Percentiles rank a stretch among this genome's conserved stretches.
These are phyloP conservation scores for Acanthamoeba castellanii DNA, from an alignment of 208 protist genomes.

Conservation along the genomic window DNA sequence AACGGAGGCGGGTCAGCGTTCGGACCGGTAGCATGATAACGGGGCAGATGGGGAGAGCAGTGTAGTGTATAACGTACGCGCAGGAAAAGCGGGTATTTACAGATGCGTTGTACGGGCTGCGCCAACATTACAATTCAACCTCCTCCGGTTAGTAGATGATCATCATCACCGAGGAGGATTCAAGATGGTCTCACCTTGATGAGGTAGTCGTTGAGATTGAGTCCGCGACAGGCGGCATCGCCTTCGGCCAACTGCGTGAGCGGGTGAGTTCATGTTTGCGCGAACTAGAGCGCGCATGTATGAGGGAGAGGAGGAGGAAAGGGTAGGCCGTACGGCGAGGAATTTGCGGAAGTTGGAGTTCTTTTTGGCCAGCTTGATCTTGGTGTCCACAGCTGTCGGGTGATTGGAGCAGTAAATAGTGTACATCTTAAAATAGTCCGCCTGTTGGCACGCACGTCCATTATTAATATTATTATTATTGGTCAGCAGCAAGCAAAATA, in stretches of 20 bases:
- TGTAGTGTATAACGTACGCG: not conserved
- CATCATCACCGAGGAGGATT: not conserved
- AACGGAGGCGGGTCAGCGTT: too few relatives aligned
- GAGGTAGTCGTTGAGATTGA: slow-evolving; percentile 59
- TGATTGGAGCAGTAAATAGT: slow-evolving; percentile 70
- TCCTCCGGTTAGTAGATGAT: not conserved
- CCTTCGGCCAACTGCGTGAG: not conserved
- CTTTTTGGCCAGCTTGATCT: slow-evolving; percentile 51
- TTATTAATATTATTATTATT: not conserved
- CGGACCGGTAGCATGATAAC: not conserved
- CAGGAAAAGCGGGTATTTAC: slow-evolving; percentile 43
- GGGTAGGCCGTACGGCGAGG: slow-evolving; percentile 5
- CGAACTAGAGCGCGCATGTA: not conserved
- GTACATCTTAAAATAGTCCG: slow-evolving; percentile 67
- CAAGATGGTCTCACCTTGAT: not conserved
- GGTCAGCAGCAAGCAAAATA: too few relatives aligned
- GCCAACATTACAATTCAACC: not conserved
- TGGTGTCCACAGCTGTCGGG: slow-evolving; percentile 35
- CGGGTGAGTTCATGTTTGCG: not conserved
- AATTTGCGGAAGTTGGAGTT: slow-evolving; percentile 50
- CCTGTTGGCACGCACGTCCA: not conserved
- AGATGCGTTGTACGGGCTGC: slow-evolving; percentile 52
- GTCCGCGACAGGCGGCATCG: not conserved
- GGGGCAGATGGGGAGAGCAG: not conserved
- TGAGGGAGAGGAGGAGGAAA: not conserved